Base-by-base conservation (phyloP, 192 early-diverging fungal species). In the Dissophora globulifera region DNA sequence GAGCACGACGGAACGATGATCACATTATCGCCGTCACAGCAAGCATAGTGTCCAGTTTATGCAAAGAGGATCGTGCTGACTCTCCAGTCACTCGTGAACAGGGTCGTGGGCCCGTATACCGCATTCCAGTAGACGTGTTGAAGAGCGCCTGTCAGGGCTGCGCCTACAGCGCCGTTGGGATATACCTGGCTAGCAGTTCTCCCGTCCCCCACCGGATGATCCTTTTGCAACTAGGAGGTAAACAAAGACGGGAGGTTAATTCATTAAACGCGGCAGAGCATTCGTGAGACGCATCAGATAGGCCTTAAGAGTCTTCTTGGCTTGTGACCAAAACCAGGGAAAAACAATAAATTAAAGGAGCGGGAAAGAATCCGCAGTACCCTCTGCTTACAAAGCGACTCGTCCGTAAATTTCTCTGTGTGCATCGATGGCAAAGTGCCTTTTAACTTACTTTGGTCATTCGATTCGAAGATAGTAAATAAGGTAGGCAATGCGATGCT, bases 401-500 rank as follows among this genome's bases (percentile, higher is more conserved):
- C 29, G 15, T 4, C 5, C n/a, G 61, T 42, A 22, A 15, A 15
- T n/a, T n/a, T n/a, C n/a, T n/a, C n/a, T n/a, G n/a, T n/a, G n/a
- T n/a, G n/a, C n/a, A n/a, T n/a, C n/a, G n/a, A n/a, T n/a, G n/a
- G n/a, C n/a, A n/a, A n/a, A n/a, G n/a, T n/a, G n/a, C n/a, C 40
- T 38, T 20, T 22, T 81, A 84, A 84, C 80, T 88, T 88, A 23
- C n/a, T n/a, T n/a, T n/a, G n/a, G 86, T 88, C 48, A 88, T 50
- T 49, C 56, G 61, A 33, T 83, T 85, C 46, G 89, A 84, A 2
- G 91, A 83, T 4, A 93, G 68, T 60, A 90, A n/a, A 96, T 62
- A 96, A 96, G 1, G 78, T 79, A 20, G 95, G 58, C 19, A 95
- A 82, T 10, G 89, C 84, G 4, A 83, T 72, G 8, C 90, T 82